Evolutionary conservation across 768 basidiomycete genomes (phyloP), one percentile per base, ranked within the genome.

Genomic region (Panaeolus cyanescens): DNA sequence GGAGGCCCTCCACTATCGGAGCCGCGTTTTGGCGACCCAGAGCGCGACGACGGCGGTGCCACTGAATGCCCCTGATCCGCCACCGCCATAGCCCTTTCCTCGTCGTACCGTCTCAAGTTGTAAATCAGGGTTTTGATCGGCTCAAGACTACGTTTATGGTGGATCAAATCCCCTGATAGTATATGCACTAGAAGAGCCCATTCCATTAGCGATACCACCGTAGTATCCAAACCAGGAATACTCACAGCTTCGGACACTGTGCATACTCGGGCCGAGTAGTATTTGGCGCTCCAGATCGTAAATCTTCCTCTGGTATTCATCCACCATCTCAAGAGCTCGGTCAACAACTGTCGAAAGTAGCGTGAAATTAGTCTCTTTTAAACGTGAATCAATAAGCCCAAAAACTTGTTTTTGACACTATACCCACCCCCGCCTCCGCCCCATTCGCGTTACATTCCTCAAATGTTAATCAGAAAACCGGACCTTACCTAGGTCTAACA

Each of bases 111-210:
- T 31, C 90, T 75, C 39, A 92, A 70, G 2, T 85, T 84, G 60
- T 85, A 85, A 31, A 91, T 79, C 67, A 91, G 75, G 2, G 84
- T 82, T 70, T 86, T 87, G 70, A 91, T 81, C 0, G 90, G 89
- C 30, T 87, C 84, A 4, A 90, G 78, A 3, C 89, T 89, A 17
- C 89, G 82, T 68, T 89, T 91, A 70, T 88, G 87, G 62, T 89
- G 74, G 56, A 86, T 86, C 9, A 91, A 78, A 67, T 92, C 88
- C 12, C 88, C 89, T 32, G 87, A 88, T 12, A 91, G 75, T 58
- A 92, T 87, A 68, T 92, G 90, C 56, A 91, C 89, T 89, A 32
- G 54, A 55, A 42, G 39, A 53, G 22, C 31, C 32, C 32, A n/a
- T 15, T 59, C 32, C 58, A 20, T 56, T 5, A 37, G 39, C 36